phyloP scores from a whole-genome alignment of 2,329 filamentous ascomycete species.

The Myriosclerotinia curreyana region DNA sequence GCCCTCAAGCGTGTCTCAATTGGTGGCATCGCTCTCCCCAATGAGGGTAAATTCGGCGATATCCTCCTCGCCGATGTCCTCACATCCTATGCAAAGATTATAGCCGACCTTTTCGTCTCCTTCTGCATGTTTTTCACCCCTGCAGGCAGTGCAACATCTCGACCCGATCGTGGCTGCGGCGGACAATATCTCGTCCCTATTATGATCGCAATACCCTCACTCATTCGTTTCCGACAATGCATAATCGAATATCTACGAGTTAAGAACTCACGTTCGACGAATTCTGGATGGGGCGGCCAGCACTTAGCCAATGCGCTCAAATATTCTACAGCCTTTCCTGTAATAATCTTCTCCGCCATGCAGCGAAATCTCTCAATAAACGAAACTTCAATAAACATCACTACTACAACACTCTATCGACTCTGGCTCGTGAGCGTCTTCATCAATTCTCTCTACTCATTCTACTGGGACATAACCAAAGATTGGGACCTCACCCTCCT shows the following conservation, averaged over 20 bases:
- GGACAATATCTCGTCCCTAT: constrained; percentile 77
- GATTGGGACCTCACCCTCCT: constrained; percentile 96
- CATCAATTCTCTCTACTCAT: constrained; percentile 88
- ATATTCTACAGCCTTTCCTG: constrained; percentile 90
- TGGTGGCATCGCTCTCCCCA: constrained; percentile 79
- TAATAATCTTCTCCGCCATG: constrained; percentile 75
- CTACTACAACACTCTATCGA: constrained; percentile 48
- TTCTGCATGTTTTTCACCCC: constrained; percentile 85
- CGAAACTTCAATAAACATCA: constrained; percentile 39
- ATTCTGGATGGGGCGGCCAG: constrained; percentile 71
- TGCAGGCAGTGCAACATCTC: constrained; percentile 69
- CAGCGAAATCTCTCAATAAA: constrained; percentile 58
- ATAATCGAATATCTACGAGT: constrained; percentile 82
- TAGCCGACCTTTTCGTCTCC: constrained; percentile 84
- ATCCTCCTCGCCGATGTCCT: constrained; percentile 89
- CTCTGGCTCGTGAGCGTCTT: constrained; percentile 71
- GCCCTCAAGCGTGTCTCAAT: constrained; percentile 76
- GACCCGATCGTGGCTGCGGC: constrained; percentile 78
- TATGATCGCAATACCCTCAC: constrained; percentile 76
- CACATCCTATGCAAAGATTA: constrained; percentile 90
- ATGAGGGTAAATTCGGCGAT: constrained; percentile 92
- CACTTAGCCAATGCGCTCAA: constrained; percentile 93
- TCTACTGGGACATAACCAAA: constrained; percentile 96
- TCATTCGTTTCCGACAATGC: constrained; percentile 89
- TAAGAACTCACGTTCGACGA: constrained; percentile 44